Percentiles rank a stretch among this genome's conserved stretches.
These are phyloP conservation scores for Ailanthus altissimus DNA, from an alignment of 345 rosid species.

Conservation along the genomic window DNA sequence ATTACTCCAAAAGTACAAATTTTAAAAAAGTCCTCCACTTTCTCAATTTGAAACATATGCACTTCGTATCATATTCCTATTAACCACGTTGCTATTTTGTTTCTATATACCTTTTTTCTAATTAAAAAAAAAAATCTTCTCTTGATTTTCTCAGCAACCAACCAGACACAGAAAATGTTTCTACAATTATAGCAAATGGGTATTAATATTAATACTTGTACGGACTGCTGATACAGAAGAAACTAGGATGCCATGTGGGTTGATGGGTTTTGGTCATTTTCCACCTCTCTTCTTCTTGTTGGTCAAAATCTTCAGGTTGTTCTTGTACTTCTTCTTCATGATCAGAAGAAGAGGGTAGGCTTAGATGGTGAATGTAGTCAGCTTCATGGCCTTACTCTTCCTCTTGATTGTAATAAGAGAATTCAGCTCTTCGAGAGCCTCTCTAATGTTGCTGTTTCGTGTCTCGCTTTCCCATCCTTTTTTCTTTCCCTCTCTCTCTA, in stretches of 20 bases:
- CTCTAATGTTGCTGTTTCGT: slow-evolving; percentile 65
- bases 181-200: not conserved
- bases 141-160: not conserved
- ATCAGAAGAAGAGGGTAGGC: slow-evolving; percentile 31
- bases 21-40: not conserved
- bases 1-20: not conserved
- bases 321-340: slow-evolving; percentile 26
- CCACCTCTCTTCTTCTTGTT: slow-evolving; percentile 25
- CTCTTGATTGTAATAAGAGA: slow-evolving; percentile 38
- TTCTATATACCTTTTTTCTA: too few relatives aligned
- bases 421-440: slow-evolving; percentile 35
- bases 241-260: slow-evolving; percentile 68
- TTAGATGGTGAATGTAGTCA: slow-evolving; percentile 17
- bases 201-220: slow-evolving; percentile 47
- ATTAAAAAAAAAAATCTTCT: not conserved
- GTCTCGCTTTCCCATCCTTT: slow-evolving; percentile 70
- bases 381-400: slow-evolving; percentile 33
- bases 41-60: too few relatives aligned
- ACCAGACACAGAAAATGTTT: not conserved
- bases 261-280: slow-evolving; percentile 34
- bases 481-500: slow-evolving; percentile 6
- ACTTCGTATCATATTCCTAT: too few relatives aligned
- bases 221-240: slow-evolving; percentile 81
- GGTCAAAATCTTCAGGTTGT: slow-evolving; percentile 26
- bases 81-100: too few relatives aligned